Evolutionary conservation across 2,329 filamentous ascomycete genomes (phyloP).

Genomic region (Graphium sp.): DNA sequence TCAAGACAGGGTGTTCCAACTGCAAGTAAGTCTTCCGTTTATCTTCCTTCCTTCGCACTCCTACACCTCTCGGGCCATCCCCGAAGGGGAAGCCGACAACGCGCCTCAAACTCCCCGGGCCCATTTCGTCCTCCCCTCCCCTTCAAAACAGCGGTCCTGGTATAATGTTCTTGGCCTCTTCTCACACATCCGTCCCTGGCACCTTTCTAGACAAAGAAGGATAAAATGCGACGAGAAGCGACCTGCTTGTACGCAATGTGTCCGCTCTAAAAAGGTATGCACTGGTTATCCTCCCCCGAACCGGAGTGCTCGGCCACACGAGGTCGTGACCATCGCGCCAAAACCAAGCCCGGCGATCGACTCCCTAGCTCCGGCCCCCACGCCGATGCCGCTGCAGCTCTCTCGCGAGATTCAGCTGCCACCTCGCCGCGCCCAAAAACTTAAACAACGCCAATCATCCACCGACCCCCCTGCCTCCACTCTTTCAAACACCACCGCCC

Average conservation of each 20-base stretch:
- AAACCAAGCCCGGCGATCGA: conserved; percentile 18
- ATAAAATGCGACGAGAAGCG: conserved; percentile 52
- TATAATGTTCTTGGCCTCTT: too few species aligned
- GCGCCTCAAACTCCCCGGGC: too few species aligned
- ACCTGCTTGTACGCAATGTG: conserved; percentile 42
- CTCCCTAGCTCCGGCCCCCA: conserved; percentile 5
- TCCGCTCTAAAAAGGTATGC: conserved; percentile 39
- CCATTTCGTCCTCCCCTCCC: too few species aligned
- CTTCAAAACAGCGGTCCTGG: too few species aligned
- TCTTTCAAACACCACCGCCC: not conserved
- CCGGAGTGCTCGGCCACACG: conserved; percentile 25
- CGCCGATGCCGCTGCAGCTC: conserved; percentile 1
- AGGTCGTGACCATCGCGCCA: conserved; percentile 31
- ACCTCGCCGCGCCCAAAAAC: conserved; percentile 13
- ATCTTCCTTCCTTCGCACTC: not conserved
- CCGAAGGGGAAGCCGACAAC: too few species aligned
- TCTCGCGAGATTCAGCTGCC: not conserved
- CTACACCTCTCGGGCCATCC: too few species aligned
- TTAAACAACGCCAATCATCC: not conserved
- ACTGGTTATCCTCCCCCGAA: conserved; percentile 44
- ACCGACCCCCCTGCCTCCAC: conserved; percentile 1
- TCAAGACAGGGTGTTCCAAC: conserved; percentile 49
- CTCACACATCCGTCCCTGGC: too few species aligned
- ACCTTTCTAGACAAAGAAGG: conserved; percentile 38
- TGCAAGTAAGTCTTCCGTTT: conserved; percentile 37